Evolutionary conservation across 345 rosid species (phyloP), one percentile per base, ranked within the genome.

Genomic region (Salix udensis): DNA sequence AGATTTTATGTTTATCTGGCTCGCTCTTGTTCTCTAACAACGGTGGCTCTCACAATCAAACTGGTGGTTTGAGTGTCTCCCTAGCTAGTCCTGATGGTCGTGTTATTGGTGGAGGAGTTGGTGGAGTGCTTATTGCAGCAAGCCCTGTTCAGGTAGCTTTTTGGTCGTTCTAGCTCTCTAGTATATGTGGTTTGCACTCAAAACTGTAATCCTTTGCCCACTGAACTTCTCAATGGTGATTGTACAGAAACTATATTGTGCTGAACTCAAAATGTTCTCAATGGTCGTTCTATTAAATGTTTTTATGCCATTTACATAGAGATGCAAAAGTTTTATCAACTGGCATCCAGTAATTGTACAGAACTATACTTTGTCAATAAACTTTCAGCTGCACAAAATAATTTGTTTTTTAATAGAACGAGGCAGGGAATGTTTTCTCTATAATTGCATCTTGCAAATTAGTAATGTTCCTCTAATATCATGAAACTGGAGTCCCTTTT

Each of bases 21-120:
- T 93, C 95, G 61, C 91, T 85, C 82, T 75, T 92, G 83, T 72
- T 85, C 39, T 79, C 90, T 21, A 85, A 72, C 36, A 80, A 79
- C 44, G 81, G 87, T 30, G 86, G 92, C 52, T 78, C 90, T 31
- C 87, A 80, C 67, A 82, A 90, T 72, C 85, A 88, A 85, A 82
- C 85, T 73, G 99, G 95, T 67, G 91, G 91, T 77, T 81, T 96
- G 42, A 92, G 94, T 77, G 93, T 92, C 76, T 93, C 96, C 28
- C 92, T 96, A 71, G 98, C 98, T 67, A 91, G 97, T 78, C 95
- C 98, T 0, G 97, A 93, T 76, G 99, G 99, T 15, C 95, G 89
- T 26, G 95, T 96, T 78, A 88, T 96, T 74, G 99, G 99, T 21
- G 99, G 99, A 76, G 92, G 91, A 39, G 92, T 93, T 64, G 92